Evolutionary conservation across 164 flowering plant genomes (phyloP), one percentile per base, ranked within the genome.

Genomic region (Vitis labrusca): DNA sequence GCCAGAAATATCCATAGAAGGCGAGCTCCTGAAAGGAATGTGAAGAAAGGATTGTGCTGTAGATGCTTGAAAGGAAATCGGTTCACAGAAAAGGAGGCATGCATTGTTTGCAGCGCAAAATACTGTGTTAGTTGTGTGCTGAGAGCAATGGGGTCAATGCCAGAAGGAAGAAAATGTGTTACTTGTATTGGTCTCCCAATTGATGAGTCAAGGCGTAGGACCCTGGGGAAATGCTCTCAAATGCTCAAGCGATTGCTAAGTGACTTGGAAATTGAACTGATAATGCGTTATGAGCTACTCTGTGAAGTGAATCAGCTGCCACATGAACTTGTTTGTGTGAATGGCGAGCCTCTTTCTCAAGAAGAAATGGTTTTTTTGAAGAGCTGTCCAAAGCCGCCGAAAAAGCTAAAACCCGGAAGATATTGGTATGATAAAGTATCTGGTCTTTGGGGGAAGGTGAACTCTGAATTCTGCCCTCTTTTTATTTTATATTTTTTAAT

Each of bases 371-470:
- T 14, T 50, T 14, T 30, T 8, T 61, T 86, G 73, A 77, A 65
- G 67, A 74, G 59, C 55, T 86, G 87, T 55, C 19, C 62, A 58
- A 59, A 71, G 49, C 90, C 90, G 13, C 88, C 87, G 3, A 80
- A 76, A 58, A 70, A 73, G 23, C 69, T 86, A 15, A 79, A 63
- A 69, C 88, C 88, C 1, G 90, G 87, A 60, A 11, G 14, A 50
- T 86, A 85, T 76, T 86, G 90, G 90, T 86, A 86, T 73, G 90
- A 86, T 55, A 83, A 80, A 71, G 79, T 61, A 15, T 75, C 82
- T 57, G 90, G 90, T 10, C 71, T 75, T 9, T 86, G 90, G 90
- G 90, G 90, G 48, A 85, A 83, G 90, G 90, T 86, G 59, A 59
- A 59, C 15, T 3, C 47, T 53, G 9, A 12, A 8, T 61, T 49